Percentiles rank a stretch among this genome's conserved stretches.
Conservation (phyloP, 163 green algal species). For the Volvox carteri region DNA sequence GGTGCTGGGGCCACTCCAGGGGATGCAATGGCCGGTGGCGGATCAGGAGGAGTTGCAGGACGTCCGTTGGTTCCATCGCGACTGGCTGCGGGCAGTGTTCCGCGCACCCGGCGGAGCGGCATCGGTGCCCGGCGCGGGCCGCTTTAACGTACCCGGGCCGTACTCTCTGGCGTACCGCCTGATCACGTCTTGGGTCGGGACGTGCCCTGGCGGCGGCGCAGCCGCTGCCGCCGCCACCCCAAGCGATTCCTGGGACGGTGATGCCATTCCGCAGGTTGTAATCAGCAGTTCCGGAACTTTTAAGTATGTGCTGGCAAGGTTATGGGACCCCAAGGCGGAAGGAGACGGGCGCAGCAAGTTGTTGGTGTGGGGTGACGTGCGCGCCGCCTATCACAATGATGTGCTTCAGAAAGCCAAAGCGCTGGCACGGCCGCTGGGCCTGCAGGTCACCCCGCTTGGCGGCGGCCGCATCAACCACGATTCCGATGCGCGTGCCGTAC, state of each 20-base stretch:
- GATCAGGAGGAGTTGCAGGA: conserved; percentile 82
- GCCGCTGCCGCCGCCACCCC: neutral
- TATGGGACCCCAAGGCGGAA: conserved; percentile 26
- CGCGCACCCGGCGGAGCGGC: neutral
- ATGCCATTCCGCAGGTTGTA: conserved; percentile 65
- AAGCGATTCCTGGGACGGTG: conserved; percentile 57
- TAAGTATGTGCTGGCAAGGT: conserved; percentile 86
- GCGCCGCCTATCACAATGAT: conserved; percentile 84
- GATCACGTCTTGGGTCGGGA: conserved; percentile 70
- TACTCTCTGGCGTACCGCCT: conserved; percentile 77
- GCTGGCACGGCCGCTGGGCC: conserved; percentile 9
- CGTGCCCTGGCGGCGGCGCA: neutral
- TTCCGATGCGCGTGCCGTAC: conserved; percentile 39
- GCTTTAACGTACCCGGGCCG: conserved; percentile 66
- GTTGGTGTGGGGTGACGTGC: conserved; percentile 81
- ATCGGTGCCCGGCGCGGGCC: neutral
- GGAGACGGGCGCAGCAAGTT: conserved; percentile 72
- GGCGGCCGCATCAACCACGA: conserved; percentile 86
- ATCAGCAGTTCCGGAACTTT: conserved; percentile 73
- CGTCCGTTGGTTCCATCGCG: conserved; percentile 83
- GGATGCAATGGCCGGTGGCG: conserved; percentile 55
- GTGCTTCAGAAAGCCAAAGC: conserved; percentile 73
- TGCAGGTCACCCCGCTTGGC: conserved; percentile 75
- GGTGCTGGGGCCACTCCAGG: conserved; percentile 53
- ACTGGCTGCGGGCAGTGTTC: conserved; percentile 44